Evolutionary conservation across 2,329 filamentous ascomycete species (phyloP), one percentile per base, ranked within the genome.

Genomic region (Microdochium bolleyi): DNA sequence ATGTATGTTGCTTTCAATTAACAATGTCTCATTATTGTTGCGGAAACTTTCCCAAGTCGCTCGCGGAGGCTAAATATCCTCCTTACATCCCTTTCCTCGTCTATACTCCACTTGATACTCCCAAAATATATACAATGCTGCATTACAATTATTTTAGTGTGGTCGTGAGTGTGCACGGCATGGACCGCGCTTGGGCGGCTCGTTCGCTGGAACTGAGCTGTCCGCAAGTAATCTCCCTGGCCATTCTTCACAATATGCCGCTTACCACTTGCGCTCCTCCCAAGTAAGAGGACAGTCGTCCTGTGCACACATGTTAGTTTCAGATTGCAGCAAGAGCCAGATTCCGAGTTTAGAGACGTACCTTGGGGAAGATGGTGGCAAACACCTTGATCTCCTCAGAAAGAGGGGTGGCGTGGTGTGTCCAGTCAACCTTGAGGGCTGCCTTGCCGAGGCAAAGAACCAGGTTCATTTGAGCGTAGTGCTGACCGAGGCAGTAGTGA

Each of bases 341-440:
- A n/a, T 3, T 38, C n/a, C 14, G 34, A 38, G 14, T 8, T 34
- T 8, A 50, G 7, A 38, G 51, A 74, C 85, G 70, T 73, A 95
- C 92, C 87, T 88, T 87, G 53, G 94, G 94, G 80, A 99, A 99
- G 62, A 99, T 95, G 25, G 91, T 96, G 41, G 94, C 94, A 73
- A 97, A 99, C 60, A 97, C 92, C 76, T 95, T 92, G 72, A 99
- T 97, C 71, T 95, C 86, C 74, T 99, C 94, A 0, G 89, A 95
- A 54, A 77, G 65, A 0, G 88, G 83, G 11, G 94, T 97, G 19
- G 90, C 73, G 67, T 90, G 84, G 70, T 99, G 94, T 68, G 85
- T 81, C 92, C 92, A 97, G 70, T 97, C 84, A 60, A 97, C 77
- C 66, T 85, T 77, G 69, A 96, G 78, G 58, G 89, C 88, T 9